A percentile compares a stretch with the other conserved stretches of the same genome.
phyloP scores from a whole-genome alignment of 129 eudicot species.

The Flaveria trinervia region DNA sequence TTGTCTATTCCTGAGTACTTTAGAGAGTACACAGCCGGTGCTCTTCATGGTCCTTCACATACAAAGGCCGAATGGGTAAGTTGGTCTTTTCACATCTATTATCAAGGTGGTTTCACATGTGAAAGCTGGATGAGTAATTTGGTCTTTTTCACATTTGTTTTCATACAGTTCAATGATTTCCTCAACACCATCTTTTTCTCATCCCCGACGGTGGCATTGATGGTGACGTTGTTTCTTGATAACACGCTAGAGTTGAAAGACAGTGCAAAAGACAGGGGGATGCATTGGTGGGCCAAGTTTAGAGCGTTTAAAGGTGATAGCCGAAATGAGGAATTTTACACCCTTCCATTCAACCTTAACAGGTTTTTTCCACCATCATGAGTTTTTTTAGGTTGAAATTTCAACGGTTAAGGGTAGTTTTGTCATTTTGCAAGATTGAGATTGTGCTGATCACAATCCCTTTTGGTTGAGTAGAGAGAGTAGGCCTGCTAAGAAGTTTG shows the following conservation, averaged over 20 bases:
- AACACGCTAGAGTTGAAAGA: slow-evolving; percentile 94
- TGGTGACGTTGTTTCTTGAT: slow-evolving; percentile 87
- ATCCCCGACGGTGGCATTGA: slow-evolving; percentile 87
- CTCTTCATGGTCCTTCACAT: slow-evolving; percentile 97
- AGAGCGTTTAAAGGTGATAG: slow-evolving; percentile 98
- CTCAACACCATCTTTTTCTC: slow-evolving; percentile 89
- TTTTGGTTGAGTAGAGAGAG: slow-evolving; percentile 12
- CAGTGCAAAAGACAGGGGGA: slow-evolving; percentile 89
- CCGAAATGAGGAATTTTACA: slow-evolving; percentile 95
- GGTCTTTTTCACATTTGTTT: slow-evolving; percentile 22
- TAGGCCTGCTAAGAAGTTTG: slow-evolving; percentile 3
- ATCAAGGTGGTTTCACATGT: background rate
- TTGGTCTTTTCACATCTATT: slow-evolving; percentile 20
- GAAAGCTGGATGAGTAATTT: background rate
- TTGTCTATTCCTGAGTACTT: slow-evolving; percentile 95
- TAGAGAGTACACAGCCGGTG: slow-evolving; percentile 79
- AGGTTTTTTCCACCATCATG: slow-evolving; percentile 99
- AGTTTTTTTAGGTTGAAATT: slow-evolving; percentile 4
- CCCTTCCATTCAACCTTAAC: slow-evolving; percentile 97
- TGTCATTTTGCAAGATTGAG: slow-evolving; percentile 35
- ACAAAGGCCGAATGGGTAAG: slow-evolving; percentile 97
- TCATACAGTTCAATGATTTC: slow-evolving; percentile 87
- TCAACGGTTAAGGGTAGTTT: slow-evolving; percentile 21
- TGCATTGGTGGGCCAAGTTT: slow-evolving; percentile 99
- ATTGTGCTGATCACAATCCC: slow-evolving; percentile 48